phyloP scores from a whole-genome alignment of 2,329 filamentous ascomycete genomes.

The Triangularia verruculosa region DNA sequence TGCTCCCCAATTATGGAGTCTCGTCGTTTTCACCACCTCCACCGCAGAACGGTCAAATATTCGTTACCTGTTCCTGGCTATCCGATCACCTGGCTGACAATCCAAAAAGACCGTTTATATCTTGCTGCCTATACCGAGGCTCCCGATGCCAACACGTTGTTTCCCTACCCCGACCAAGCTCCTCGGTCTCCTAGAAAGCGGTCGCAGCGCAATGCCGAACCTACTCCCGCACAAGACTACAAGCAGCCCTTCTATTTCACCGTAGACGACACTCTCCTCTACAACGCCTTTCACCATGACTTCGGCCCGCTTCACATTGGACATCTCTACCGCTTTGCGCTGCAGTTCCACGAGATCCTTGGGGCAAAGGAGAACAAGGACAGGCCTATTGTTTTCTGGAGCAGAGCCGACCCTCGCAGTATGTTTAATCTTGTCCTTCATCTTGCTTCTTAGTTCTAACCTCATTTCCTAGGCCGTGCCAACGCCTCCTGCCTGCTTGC shows the following conservation, averaged over 20 bases:
- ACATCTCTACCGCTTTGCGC: constrained; percentile 92
- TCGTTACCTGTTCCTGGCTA: constrained; percentile 25
- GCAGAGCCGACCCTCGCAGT: constrained; percentile 86
- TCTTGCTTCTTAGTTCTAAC: not conserved
- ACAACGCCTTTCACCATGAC: constrained; percentile 98
- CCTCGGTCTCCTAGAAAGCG: constrained; percentile 72
- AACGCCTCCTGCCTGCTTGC: constrained; percentile 94
- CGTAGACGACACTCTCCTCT: constrained; percentile 85
- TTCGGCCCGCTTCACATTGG: constrained; percentile 97
- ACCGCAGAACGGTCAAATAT: constrained; percentile 22
- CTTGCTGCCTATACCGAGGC: constrained; percentile 85
- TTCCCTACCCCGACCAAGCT: constrained; percentile 67
- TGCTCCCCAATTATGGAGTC: not conserved
- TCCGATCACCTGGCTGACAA: constrained; percentile 37
- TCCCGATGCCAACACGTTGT: constrained; percentile 77
- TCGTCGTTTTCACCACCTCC: constrained; percentile 21
- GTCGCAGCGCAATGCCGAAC: constrained; percentile 61
- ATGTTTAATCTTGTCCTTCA: constrained; percentile 38
- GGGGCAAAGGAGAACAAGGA: constrained; percentile 88
- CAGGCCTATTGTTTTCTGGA: constrained; percentile 93
- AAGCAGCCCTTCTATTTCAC: constrained; percentile 89
- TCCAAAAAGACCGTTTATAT: constrained; percentile 77
- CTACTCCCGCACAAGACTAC: constrained; percentile 43
- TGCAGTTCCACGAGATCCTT: constrained; percentile 92
- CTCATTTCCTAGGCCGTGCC: constrained; percentile 63